Base-by-base conservation (phyloP, 352 stramenopile genomes). In the Phytophthora tubulina region DNA sequence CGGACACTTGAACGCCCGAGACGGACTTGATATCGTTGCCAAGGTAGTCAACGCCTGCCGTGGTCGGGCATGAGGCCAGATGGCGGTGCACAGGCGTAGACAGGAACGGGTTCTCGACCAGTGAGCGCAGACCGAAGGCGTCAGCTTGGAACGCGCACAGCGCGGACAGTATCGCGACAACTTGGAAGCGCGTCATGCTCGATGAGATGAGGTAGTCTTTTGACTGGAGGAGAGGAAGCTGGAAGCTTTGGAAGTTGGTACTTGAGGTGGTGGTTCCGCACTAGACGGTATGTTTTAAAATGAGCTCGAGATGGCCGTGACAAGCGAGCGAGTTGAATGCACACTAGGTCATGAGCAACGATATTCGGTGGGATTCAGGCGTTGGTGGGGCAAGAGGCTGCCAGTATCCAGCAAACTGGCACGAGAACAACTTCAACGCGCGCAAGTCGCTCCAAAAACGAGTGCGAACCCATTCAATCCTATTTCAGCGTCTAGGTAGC, bases 11-110 rank as follows among this genome's bases (percentile, higher is more conserved):
- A 3, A 60, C 39, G 21, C 52, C 62, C 30, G 32, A 51, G 10
- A 65, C 64, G 45, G 38, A 45, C n/a, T 74, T 69, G 31, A 90
- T 72, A 57, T 88, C 78, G 56, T 77, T 83, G 53, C 73, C 80
- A 6, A 81, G 69, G 49, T 84, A 90, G 63, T 88, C 82, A 41
- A 83, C 63, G 35, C 70, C 76, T 2, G 65, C 6, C 6, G 74
- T 72, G 14, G 73, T 76, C n/a, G 65, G 41, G 59, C 70, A 78
- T 17, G 67, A 54, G 8, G 63, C 50, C 41, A 76, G 63, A 21
- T 27, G 67, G n/a, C 67, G 67, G 48, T 71, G 67, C n/a, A 15
- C 52, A 2, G 53, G 46, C 13, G 8, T 38, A 5, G 61, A 33
- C 13, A 75, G 38, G 48, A 75, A 71, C 11, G 67, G 67, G 42